A percentile compares a stretch with the other conserved stretches of the same genome.
Conservation (phyloP, 805 yeast species). For the Saccharomycopsis amapae region DNA sequence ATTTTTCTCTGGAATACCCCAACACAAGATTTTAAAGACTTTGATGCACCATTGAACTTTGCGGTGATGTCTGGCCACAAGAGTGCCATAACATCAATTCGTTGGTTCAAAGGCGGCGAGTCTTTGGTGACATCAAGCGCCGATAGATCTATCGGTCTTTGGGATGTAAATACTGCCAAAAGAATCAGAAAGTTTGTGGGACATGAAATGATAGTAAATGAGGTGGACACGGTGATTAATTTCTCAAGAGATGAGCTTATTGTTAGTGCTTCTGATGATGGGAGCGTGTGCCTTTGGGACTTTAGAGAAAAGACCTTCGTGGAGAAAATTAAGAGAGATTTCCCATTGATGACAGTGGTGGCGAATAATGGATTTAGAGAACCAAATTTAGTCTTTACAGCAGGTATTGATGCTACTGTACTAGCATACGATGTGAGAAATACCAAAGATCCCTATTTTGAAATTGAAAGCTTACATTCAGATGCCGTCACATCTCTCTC, state of each 20-base stretch:
- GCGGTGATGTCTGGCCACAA: slow-evolving; percentile 51
- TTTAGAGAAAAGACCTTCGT: slow-evolving; percentile 42
- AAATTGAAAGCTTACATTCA: slow-evolving; percentile 35
- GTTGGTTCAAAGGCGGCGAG: slow-evolving; percentile 44
- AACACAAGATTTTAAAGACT: slow-evolving; percentile 23
- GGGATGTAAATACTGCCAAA: slow-evolving; percentile 54
- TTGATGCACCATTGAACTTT: slow-evolving; percentile 30
- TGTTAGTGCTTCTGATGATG: slow-evolving; percentile 63
- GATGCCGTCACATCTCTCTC: slow-evolving; percentile 53
- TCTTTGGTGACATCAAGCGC: slow-evolving; percentile 48
- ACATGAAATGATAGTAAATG: slow-evolving; percentile 49
- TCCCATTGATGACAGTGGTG: slow-evolving; percentile 53
- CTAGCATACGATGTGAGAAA: slow-evolving; percentile 52
- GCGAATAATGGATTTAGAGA: slow-evolving; percentile 27
- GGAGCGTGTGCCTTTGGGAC: slow-evolving; percentile 58
- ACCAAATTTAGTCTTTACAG: slow-evolving; percentile 34
- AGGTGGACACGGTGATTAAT: slow-evolving; percentile 33
- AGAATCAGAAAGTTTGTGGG: slow-evolving; percentile 48
- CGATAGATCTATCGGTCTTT: slow-evolving; percentile 51
- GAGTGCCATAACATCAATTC: slow-evolving; percentile 53
- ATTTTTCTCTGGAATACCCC: slow-evolving; percentile 31
- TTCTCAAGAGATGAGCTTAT: slow-evolving; percentile 25
- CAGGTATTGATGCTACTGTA: slow-evolving; percentile 65
- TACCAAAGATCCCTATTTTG: slow-evolving; percentile 37
- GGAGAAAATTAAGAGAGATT: slow-evolving; percentile 37